Evolutionary conservation across 2,329 filamentous ascomycete genomes (phyloP), one percentile per base, ranked within the genome.

Genomic region (Sclerotinia sclerotiorum): DNA sequence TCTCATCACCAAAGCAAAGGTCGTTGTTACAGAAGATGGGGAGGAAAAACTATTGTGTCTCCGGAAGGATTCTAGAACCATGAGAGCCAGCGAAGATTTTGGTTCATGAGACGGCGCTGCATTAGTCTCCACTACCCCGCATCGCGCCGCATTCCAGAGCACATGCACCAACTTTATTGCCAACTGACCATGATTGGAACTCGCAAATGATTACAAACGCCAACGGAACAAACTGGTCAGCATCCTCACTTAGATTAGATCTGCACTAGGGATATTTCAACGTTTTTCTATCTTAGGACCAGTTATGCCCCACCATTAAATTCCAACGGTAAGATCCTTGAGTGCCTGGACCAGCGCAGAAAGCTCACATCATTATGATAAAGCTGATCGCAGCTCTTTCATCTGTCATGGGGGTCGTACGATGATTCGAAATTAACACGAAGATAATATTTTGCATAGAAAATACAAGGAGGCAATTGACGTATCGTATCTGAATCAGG

Each of bases 51-150:
- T 27, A 29, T 15, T 42, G 10, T 19, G 10, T 29, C 29, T 39
- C 3, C 8, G 17, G 10, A 49, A 42, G 11, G 29, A 7, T 67
- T 60, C 27, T 49, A 49, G 55, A 67, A n/a, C 15, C 6, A 67
- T n/a, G 11, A 42, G 48, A 49, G 27, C n/a, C 7, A 51, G n/a
- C n/a, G 32, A 42, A 39, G 21, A 21, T 61, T 55, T 67, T n/a
- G 44, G 64, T 35, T 67, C 52, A 39, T 61, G 19, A 51, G 55
- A 58, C 5, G 35, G 32, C 35, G 35, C 35, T 49, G 62, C 62
- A 42, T 35, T n/a, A 24, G 29, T 15, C n/a, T 67, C 13, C 44
- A 48, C 54, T 61, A 61, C 65, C 65, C 65, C 65, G 55, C 55
- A 67, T 61, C 54, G 42, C 46, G 54, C 32, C n/a, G 58, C 11